Evolutionary conservation across 352 stramenopile species (phyloP).

Genomic region (Halophytophthora batemanensis): DNA sequence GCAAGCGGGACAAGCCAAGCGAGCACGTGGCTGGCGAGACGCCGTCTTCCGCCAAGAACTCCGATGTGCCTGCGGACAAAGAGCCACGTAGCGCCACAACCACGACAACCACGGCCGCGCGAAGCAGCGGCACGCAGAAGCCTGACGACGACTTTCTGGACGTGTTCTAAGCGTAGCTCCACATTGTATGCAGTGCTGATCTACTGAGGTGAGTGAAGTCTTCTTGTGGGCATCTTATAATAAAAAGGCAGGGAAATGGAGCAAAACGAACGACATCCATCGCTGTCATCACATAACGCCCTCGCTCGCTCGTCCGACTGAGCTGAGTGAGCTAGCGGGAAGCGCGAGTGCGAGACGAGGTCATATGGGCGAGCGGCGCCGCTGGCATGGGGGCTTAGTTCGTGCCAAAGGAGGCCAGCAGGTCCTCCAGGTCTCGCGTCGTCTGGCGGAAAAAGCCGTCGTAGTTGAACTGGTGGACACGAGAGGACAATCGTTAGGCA

Average conservation of each 20-base stretch:
- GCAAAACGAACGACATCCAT: constrained; percentile 19
- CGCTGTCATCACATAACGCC: not conserved
- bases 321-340: not conserved
- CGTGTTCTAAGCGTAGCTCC: constrained; percentile 36
- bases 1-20: constrained; percentile 37
- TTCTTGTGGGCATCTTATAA: constrained; percentile 25
- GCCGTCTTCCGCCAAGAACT: constrained; percentile 4
- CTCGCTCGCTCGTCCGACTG: constrained; percentile 3
- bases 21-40: constrained; percentile 12
- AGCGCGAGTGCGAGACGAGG: constrained; percentile 2
- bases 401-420: constrained; percentile 50
- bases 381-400: constrained; percentile 24
- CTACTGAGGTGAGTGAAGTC: not conserved
- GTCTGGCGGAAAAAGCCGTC: constrained; percentile 82
- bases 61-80: not conserved
- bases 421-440: constrained; percentile 64
- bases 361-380: not conserved
- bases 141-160: constrained; percentile 53
- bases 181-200: not conserved
- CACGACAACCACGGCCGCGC: not conserved
- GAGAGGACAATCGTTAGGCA: not conserved
- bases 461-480: constrained; percentile 71
- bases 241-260: constrained; percentile 25
- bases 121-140: not conserved
- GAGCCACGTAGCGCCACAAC: not conserved